These are phyloP conservation scores for Cryptococcus amylolentus DNA, from an alignment of 1,284 basidiomycete species.

Conservation along the genomic window DNA sequence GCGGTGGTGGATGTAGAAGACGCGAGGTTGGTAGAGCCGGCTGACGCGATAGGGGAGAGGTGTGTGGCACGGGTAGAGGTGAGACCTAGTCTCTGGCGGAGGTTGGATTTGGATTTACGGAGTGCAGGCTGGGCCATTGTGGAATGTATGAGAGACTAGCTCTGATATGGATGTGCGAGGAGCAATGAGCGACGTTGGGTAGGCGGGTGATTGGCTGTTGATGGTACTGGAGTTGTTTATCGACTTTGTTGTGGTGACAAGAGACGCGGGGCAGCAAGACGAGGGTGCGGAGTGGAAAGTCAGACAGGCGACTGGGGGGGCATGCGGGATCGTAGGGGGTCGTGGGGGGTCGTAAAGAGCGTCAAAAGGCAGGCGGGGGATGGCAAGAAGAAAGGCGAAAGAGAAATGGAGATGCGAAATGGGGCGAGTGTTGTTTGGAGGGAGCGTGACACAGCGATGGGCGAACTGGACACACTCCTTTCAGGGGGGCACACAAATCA, in stretches of 20 bases:
- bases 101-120: constrained; percentile 38
- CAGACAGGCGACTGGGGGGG: not conserved
- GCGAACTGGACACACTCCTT: not conserved
- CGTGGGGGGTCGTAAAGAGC: constrained; percentile 3
- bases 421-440: not conserved
- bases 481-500: not conserved
- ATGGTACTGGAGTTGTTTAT: not conserved
- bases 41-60: constrained; percentile 2
- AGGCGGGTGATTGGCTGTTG: not conserved
- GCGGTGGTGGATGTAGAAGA: constrained; percentile 15
- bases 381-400: not conserved
- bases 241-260: not conserved
- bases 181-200: not conserved
- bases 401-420: constrained; percentile 1
- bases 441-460: not conserved
- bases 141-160: constrained; percentile 2
- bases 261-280: not conserved
- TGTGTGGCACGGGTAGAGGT: constrained; percentile 17
- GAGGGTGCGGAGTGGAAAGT: not conserved
- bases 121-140: constrained; percentile 19
- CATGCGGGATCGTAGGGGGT: not conserved
- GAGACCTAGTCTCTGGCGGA: constrained; percentile 39
- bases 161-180: no score
- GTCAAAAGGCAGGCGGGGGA: not conserved
- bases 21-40: constrained; percentile 3